Conservation (phyloP, 2,329 filamentous ascomycete species). For the Emydomyces testavorans region DNA sequence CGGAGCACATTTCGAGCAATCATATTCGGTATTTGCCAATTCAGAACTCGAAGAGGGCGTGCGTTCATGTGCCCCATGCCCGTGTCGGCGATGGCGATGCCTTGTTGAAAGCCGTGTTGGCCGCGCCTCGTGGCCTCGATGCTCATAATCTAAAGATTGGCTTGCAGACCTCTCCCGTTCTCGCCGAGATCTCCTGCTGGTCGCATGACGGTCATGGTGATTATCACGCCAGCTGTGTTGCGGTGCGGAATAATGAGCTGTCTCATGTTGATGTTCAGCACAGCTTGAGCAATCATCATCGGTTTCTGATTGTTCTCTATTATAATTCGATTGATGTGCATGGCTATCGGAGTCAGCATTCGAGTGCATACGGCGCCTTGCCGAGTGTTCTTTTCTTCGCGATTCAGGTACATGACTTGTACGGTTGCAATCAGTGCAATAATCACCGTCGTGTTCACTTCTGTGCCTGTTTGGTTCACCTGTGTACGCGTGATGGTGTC, state of each 20-base stretch:
- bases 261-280: not conserved
- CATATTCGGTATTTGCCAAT: not conserved
- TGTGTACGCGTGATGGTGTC: conserved; percentile 1
- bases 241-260: not conserved
- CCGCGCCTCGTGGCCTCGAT: not conserved
- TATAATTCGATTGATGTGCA: not conserved
- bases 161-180: not conserved
- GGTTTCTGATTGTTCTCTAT: not conserved
- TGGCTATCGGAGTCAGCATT: not conserved
- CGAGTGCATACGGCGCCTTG: not conserved
- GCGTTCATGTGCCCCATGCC: not conserved
- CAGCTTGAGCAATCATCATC: not conserved
- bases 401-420: not conserved
- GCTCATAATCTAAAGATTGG: not conserved
- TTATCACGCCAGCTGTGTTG: not conserved
- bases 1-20: not conserved
- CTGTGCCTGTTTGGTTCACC: not conserved
- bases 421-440: not conserved
- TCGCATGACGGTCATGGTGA: not conserved
- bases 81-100: not conserved
- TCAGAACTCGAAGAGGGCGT: not conserved
- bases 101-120: not conserved
- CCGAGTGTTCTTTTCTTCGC: not conserved
- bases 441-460: not conserved
- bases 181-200: not conserved